Evolutionary conservation across 805 yeast species (phyloP).

Genomic region (Cyberlindnera misumaiensis): DNA sequence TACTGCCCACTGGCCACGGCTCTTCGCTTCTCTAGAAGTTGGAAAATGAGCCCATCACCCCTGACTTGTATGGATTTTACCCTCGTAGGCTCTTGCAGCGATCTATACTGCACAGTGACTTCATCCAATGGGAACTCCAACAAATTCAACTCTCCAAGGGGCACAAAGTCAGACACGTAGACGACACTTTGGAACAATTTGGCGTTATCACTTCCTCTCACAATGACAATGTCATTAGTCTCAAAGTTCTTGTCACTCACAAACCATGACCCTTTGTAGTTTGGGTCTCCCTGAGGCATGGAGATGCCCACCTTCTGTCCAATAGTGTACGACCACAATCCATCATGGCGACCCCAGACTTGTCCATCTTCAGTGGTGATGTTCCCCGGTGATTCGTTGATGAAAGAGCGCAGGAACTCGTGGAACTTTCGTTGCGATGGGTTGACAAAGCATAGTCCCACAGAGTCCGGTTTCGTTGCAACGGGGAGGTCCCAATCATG

Average conservation of each 20-base stretch:
- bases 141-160: constrained; percentile 8
- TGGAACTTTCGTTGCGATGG: constrained; percentile 61
- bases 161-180: constrained; percentile 31
- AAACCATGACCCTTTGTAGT: constrained; percentile 76
- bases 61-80: constrained; percentile 24
- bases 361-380: constrained; percentile 70
- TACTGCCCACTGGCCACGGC: constrained; percentile 92
- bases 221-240: constrained; percentile 73
- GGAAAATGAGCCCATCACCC: constrained; percentile 25
- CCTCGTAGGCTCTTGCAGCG: constrained; percentile 55
- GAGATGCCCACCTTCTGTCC: constrained; percentile 80
- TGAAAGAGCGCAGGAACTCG: constrained; percentile 66
- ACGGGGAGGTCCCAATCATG: constrained; percentile 43
- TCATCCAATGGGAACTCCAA: constrained; percentile 9
- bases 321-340: constrained; percentile 91
- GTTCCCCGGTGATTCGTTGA: constrained; percentile 69
- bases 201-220: constrained; percentile 56
- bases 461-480: constrained; percentile 85
- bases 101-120: constrained; percentile 58
- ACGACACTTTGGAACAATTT: constrained; percentile 43
- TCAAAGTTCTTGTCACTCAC: constrained; percentile 62
- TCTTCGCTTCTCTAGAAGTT: constrained; percentile 40
- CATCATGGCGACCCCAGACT: constrained; percentile 76
- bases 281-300: constrained; percentile 86
- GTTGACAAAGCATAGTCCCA: constrained; percentile 87